Evolutionary conservation across 345 rosid genomes (phyloP).

Genomic region (Zanthoxylum bungeanum): DNA sequence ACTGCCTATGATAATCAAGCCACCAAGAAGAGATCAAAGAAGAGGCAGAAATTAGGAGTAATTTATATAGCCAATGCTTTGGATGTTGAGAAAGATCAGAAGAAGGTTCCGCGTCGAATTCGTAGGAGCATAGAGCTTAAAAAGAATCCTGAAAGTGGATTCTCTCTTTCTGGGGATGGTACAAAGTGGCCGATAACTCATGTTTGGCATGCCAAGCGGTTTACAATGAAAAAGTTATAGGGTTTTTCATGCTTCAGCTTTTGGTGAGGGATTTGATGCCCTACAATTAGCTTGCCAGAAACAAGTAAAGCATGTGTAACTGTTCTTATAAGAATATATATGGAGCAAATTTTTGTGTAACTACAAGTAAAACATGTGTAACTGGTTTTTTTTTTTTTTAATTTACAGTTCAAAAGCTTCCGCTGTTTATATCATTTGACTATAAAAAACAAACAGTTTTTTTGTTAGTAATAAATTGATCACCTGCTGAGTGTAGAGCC

Average conservation of each 20-base stretch:
- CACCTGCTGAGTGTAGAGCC: background rate
- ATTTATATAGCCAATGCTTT: constrained; percentile 14
- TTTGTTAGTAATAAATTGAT: background rate
- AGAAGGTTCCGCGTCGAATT: constrained; percentile 44
- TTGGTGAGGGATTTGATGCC: constrained; percentile 66
- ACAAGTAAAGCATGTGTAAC: constrained; percentile 35
- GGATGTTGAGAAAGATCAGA: constrained; percentile 19
- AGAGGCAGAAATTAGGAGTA: constrained; percentile 37
- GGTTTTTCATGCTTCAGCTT: constrained; percentile 83
- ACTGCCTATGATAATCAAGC: constrained; percentile 51
- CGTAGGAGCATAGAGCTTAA: constrained; percentile 61
- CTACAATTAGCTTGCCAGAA: constrained; percentile 62
- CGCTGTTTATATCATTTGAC: background rate
- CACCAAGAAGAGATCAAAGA: constrained; percentile 43
- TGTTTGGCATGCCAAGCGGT: constrained; percentile 91
- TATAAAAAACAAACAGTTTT: background rate
- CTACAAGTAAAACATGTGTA: too few relatives aligned
- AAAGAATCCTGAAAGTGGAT: constrained; percentile 58
- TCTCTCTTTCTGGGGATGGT: constrained; percentile 68
- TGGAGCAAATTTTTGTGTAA: constrained; percentile 4
- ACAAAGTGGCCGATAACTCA: constrained; percentile 90
- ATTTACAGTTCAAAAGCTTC: background rate
- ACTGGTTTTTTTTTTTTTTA: too few relatives aligned
- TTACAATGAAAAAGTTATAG: constrained; percentile 79
- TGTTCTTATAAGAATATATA: background rate